These are phyloP conservation scores for Fistulina hepatica DNA, from an alignment of 1,284 basidiomycete species.

Conservation along the genomic window DNA sequence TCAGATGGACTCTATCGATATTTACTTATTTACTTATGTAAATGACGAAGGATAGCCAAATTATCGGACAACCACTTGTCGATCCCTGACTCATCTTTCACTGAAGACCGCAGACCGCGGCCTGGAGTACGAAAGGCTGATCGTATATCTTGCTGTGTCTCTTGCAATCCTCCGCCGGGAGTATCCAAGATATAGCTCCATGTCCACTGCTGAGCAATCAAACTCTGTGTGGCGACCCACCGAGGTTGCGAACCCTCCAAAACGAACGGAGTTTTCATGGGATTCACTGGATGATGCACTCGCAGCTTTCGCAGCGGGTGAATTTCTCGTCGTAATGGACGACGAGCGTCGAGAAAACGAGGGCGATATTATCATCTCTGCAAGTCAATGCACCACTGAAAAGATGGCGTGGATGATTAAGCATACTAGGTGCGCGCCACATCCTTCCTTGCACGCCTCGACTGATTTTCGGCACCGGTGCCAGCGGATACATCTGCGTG, in stretches of 20 bases:
- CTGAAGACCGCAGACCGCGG: too few species aligned
- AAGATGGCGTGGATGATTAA: conserved; percentile 99
- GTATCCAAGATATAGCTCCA: conserved; percentile 5
- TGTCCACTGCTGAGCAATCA: not conserved
- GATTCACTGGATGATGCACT: conserved; percentile 77
- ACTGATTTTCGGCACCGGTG: not conserved
- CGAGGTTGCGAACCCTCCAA: conserved; percentile 19
- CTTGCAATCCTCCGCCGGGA: too few species aligned
- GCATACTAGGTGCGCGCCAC: conserved; percentile 68
- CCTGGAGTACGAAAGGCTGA: too few species aligned
- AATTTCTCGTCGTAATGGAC: conserved; percentile 94
- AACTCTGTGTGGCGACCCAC: conserved; percentile 22
- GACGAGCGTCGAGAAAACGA: conserved; percentile 92
- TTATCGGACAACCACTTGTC: too few species aligned
- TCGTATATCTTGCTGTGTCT: too few species aligned
- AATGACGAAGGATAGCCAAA: too few species aligned
- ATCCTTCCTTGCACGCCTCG: conserved; percentile 6
- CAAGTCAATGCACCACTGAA: conserved; percentile 73
- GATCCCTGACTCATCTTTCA: too few species aligned
- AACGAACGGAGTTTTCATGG: conserved; percentile 35
- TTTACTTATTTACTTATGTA: too few species aligned
- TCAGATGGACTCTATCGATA: too few species aligned
- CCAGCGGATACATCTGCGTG: conserved; percentile 91
- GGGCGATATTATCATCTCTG: conserved; percentile 87
- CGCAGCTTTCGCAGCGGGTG: conserved; percentile 68